Evolutionary conservation across 306 rosid genomes (phyloP).

Genomic region (Cajanus cajan): DNA sequence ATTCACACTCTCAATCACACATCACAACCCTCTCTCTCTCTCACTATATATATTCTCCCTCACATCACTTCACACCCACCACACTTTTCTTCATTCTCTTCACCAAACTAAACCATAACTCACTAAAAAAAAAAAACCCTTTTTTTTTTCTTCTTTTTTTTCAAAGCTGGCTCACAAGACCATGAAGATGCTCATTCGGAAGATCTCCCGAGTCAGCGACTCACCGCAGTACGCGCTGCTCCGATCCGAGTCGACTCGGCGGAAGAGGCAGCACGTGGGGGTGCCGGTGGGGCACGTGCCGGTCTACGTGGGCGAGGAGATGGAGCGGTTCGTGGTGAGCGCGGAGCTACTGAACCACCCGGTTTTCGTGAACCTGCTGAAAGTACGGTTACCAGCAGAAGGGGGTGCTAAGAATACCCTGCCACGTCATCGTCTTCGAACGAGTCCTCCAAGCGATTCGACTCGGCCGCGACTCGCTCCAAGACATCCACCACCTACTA

Average conservation of each 20-base stretch:
- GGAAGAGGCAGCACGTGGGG: background rate
- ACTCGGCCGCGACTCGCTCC: constrained; percentile 43
- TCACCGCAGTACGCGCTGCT: constrained; percentile 69
- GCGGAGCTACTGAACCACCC: constrained; percentile 80
- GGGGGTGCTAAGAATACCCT: constrained; percentile 80
- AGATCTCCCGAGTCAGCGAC: constrained; percentile 66
- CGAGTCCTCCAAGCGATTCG: constrained; percentile 70
- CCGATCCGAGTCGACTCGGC: constrained; percentile 37
- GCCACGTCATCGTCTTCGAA: constrained; percentile 73
- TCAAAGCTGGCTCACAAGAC: background rate
- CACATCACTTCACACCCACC: constrained; percentile 24
- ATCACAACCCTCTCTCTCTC: background rate
- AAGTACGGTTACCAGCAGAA: constrained; percentile 85
- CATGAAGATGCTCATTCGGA: constrained; percentile 74
- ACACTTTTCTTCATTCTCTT: constrained; percentile 19
- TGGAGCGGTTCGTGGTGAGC: constrained; percentile 67
- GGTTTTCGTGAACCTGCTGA: constrained; percentile 65
- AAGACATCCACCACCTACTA: constrained; percentile 50
- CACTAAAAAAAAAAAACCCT: too few species aligned
- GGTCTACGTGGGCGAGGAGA: constrained; percentile 86
- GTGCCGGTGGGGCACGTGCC: constrained; percentile 83
- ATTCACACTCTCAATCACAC: background rate
- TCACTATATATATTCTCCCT: constrained; percentile 32
- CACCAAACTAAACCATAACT: too few species aligned
- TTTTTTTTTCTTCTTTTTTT: too few species aligned